Evolutionary conservation across 345 rosid species (phyloP), one percentile per base, ranked within the genome.

Genomic region (Rhodomyrtus tomentosa): DNA sequence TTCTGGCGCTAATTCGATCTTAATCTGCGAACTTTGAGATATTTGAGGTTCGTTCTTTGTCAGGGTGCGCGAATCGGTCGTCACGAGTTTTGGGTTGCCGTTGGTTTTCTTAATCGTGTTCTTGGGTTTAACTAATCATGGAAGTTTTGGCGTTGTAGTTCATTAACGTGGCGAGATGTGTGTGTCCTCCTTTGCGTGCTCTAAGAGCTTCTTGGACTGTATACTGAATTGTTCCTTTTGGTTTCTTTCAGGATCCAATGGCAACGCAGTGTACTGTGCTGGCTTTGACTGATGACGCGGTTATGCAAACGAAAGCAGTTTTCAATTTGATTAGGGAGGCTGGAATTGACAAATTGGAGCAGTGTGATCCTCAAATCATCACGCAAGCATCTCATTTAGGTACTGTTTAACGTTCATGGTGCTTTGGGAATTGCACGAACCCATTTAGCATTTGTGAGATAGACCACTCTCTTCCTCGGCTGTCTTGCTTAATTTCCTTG

Each of bases 361-460:
- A 81, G 32, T 92, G 85, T 45, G 91, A 91, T 82, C 92, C 95
- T 89, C 87, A 87, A 62, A 85, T 93, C 51, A 86, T 94, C 55
- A 90, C 95, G 21, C 98, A 93, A 87, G 94, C 98, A 27, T 91
- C 94, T 55, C 84, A 88, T 56, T 59, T 90, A 68, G 89, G 98
- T 94, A 92, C 56, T 45, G 84, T 81, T 82, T 14, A 2, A 83
- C 84, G 50, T 40, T 85, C 15, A 3, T 83, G 83, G 59, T 22
- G 86, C 25, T 40, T 82, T 29, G 55, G 18, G 50, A 5, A 25
- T 83, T 27, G 49, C 6, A 54, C 24, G 83, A 12, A 13, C 45
- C 45, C 45, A 18, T 68, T 68, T 36, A 68, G 74, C 40, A 7
- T 62, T 29, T 68, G 76, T 32, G 18, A 2, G 14, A 81, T 81